Evolutionary conservation across 2,329 filamentous ascomycete genomes (phyloP), one percentile per base, ranked within the genome.

Genomic region (Claviceps africana): DNA sequence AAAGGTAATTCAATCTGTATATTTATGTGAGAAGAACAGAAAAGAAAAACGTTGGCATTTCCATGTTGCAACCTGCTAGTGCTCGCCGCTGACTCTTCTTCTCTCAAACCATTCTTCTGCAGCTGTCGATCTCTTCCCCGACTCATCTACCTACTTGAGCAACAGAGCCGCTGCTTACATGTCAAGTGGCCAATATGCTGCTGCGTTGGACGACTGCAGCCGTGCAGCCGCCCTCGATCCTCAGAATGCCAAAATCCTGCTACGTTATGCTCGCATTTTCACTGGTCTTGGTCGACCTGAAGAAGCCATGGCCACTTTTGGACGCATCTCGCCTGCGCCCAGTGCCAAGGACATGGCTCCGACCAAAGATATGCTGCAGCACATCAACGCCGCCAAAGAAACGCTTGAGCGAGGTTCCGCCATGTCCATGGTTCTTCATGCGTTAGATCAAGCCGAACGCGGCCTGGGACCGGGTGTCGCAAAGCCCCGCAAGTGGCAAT

Each of bases 111-210:
- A 28, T 39, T 40, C 10, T 19, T 19, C 13, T 13, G 49, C 47
- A 96, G 93, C 93, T 56, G 86, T 98, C 62, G 86, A 93, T 60
- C 79, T 91, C 56, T 83, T 91, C 62, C 90, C 90, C 51, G 77
- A 83, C 61, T 94, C 90, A 50, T 75, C 90, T 37, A 95, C 89
- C 46, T 97, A 95, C 69, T 79, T 95, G 58, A 91, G 88, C 67
- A 98, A 98, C 75, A 85, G 93, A 62, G 90, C 93, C 40, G 93
- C 93, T 31, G 93, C 93, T 37, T 88, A 87, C 72, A 95, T 98
- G 76, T 88, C 88, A 51, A 87, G 88, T 54, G 83, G 83, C 59
- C 82, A 85, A 62, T 96, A 85, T 65, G 72, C 78, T 53, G 77
- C 85, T 56, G 93, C 93, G 17, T 73, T 97, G 54, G 88, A 93